Conservation (phyloP, 1,284 basidiomycete genomes). For the Apiotrichum laibachii region DNA sequence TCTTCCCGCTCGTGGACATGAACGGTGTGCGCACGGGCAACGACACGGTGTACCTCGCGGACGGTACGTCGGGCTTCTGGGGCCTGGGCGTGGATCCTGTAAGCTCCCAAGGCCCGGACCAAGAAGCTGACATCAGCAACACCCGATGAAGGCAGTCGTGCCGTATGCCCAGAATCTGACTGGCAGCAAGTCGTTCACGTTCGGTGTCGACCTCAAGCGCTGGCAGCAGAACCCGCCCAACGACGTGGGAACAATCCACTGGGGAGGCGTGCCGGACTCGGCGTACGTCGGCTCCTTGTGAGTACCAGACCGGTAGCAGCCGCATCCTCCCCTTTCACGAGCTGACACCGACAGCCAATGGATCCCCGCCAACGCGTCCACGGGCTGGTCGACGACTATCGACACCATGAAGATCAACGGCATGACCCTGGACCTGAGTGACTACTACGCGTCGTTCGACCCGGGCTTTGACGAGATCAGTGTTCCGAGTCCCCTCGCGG, state of each 20-base stretch:
- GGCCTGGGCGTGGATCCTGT: slow-evolving; percentile 46
- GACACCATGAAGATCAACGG: slow-evolving; percentile 32
- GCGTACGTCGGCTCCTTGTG: slow-evolving; percentile 42
- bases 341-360: slow-evolving; percentile 35
- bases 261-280: slow-evolving; percentile 41
- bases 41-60: not conserved
- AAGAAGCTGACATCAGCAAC: not conserved
- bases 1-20: not conserved
- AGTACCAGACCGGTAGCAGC: slow-evolving; percentile 8
- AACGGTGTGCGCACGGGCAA: not conserved
- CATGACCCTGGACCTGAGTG: slow-evolving; percentile 7
- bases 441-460: slow-evolving; percentile 37
- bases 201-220: slow-evolving; percentile 38
- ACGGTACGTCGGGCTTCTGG: slow-evolving; percentile 40
- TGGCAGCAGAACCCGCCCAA: slow-evolving; percentile 7
- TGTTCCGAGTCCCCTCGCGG: slow-evolving; percentile 34
- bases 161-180: not conserved
- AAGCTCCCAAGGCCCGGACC: slow-evolving; percentile 13
- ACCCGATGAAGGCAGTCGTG: not conserved
- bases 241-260: slow-evolving; percentile 40
- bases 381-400: slow-evolving; percentile 35
- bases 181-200: slow-evolving; percentile 16
- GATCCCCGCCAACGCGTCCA: slow-evolving; percentile 25
- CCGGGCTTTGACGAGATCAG: slow-evolving; percentile 44
- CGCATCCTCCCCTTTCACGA: not conserved